These are phyloP conservation scores for Thecaphora thlaspeos DNA, from an alignment of 1,284 basidiomycete species.

Conservation along the genomic window DNA sequence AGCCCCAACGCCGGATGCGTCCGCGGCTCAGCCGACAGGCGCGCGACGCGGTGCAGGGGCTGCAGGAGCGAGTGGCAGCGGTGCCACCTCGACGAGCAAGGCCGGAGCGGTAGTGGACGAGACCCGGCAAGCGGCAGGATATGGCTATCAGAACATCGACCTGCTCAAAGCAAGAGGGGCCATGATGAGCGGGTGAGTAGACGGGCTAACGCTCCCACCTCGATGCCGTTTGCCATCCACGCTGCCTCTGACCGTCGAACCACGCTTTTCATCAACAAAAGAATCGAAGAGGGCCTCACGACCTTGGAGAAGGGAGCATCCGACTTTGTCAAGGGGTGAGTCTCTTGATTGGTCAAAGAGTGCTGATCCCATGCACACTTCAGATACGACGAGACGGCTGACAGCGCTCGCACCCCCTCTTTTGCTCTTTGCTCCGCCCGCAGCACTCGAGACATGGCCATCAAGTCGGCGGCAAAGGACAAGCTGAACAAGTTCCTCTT, in stretches of 20 bases:
- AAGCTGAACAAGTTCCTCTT: constrained; percentile 44
- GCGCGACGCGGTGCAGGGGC: constrained; percentile 1
- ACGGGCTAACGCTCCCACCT: no score
- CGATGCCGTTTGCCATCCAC: no score
- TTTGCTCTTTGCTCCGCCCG: no score
- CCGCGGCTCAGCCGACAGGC: no score
- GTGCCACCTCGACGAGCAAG: constrained; percentile 8
- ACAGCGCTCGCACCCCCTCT: no score
- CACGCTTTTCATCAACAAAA: no score
- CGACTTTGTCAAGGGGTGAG: constrained; percentile 38
- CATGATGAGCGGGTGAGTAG: constrained; percentile 42
- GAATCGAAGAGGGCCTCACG: constrained; percentile 42
- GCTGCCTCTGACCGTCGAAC: no score
- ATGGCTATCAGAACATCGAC: constrained; percentile 32
- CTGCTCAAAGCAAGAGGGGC: constrained; percentile 37
- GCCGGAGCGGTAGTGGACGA: constrained; percentile 20
- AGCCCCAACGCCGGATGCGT: no score
- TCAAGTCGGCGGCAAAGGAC: constrained; percentile 44
- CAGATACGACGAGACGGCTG: no score
- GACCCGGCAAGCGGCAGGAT: constrained; percentile 13
- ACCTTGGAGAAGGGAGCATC: constrained; percentile 40
- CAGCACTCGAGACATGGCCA: constrained; percentile 43
- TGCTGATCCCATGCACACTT: no score
- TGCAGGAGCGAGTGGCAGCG: neutral
- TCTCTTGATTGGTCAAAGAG: neutral